Evolutionary conservation across 352 stramenopile genomes (phyloP), one percentile per base, ranked within the genome.

Genomic region (Aphanomyces invadans): DNA sequence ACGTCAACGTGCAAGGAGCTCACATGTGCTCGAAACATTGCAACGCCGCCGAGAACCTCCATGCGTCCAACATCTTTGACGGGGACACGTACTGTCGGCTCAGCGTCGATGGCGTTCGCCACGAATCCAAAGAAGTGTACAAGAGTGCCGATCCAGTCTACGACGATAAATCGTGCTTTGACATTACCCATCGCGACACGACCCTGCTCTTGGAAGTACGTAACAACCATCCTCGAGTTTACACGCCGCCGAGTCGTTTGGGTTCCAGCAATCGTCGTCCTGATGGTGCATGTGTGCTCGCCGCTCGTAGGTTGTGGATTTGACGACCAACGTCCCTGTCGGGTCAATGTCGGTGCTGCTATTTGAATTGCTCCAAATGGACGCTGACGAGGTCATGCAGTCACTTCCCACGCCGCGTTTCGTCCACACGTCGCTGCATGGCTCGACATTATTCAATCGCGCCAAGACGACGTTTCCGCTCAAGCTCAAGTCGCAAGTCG

Each of bases 101-200:
- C 19, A 76, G 71, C 4, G 80, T 92, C 48, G 83, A 88, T 46
- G 76, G 74, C 2, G 72, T 81, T 21, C 71, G 89, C 11, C 78
- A 90, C 53, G 86, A 95, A 48, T 92, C 86, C 0, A 92, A 80
- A 45, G 83, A 85, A 9, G 86, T 95, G 54, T 71, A 92, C 25
- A 92, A 92, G 70, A 95, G 80, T 56, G 86, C 86, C 0, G 83
- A 95, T 49, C 86, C 86, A 10, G 90, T 95, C 79, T 92, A 85
- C 70, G 87, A 89, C 79, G 86, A 95, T 45, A 76, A 76, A 7
- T 71, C 91, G 51, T 95, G 86, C 62, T 86, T 90, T 68, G 78
- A 86, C 25, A 76, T 86, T 21, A 71, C 74, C 12, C 72, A 80
- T 25, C 77, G 80, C 9, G 86, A 90, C 60, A 78, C 78, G 4